Conservation (phyloP, 176 grass and related monocot species). For the Chrysopogon serrulatus region DNA sequence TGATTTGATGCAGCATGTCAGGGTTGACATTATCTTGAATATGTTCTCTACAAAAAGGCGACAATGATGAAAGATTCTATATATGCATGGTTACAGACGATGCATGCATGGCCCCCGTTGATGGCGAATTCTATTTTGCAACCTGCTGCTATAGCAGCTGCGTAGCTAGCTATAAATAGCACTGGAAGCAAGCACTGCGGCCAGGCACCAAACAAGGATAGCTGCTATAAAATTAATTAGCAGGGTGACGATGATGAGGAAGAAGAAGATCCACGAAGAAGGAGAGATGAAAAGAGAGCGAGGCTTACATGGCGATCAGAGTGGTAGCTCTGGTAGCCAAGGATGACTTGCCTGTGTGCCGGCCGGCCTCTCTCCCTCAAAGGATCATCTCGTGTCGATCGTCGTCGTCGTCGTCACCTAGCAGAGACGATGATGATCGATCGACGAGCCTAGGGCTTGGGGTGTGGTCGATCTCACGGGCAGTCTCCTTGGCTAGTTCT, state of each 20-base stretch:
- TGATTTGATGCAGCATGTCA: background rate
- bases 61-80: conserved; percentile 11
- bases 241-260: background rate
- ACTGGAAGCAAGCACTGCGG: background rate
- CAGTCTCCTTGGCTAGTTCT: conserved; percentile 50
- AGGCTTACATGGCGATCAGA: conserved; percentile 36
- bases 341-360: conserved; percentile 47
- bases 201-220: background rate
- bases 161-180: conserved; percentile 7
- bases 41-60: conserved; percentile 14
- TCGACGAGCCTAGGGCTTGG: background rate
- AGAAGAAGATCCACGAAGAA: background rate
- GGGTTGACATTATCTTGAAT: conserved; percentile 33
- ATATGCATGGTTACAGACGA: background rate
- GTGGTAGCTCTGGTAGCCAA: conserved; percentile 35
- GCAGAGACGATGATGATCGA: background rate
- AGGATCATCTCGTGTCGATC: background rate
- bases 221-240: background rate
- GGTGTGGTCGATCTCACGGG: conserved; percentile 13
- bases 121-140: background rate
- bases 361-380: background rate
- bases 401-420: background rate
- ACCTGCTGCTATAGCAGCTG: background rate
- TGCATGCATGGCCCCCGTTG: background rate
- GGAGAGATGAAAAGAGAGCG: background rate